Evolutionary conservation across 345 rosid species (phyloP), one percentile per base, ranked within the genome.

Genomic region (Ceriops zippeliana): DNA sequence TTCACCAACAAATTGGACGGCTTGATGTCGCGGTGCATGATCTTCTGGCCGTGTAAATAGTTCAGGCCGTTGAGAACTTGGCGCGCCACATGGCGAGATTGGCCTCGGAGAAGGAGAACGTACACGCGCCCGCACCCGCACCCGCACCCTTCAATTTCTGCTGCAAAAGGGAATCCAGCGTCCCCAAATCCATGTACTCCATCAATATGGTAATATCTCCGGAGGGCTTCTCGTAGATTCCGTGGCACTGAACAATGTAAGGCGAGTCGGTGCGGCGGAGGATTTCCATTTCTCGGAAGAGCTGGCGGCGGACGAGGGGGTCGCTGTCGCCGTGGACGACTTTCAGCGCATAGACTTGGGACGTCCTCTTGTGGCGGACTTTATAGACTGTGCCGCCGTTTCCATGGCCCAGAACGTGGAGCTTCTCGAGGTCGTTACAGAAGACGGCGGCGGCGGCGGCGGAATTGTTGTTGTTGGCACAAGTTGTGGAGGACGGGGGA

Each of bases 151-250:
- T 82, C 0, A 92, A 92, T 5, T 79, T 54, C 0, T 46, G 22
- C 2, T 72, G 63, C 17, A 82, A 73, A 4, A 90, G 72, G 0
- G 90, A 70, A 3, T 90, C 96, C 2, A 93, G 73, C 0, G 93
- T 83, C 5, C 97, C 98, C 0, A 75, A 68, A 61, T 90, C 97
- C 98, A 93, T 87, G 75, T 85, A 74, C 78, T 93, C 98, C 96
- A 93, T 83, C 0, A 90, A 62, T 31, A 90, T 85, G 61, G 80
- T 83, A 21, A 87, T 78, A 42, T 92, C 98, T 0, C 93, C 98
- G 6, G 77, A 78, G 0, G 91, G 88, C 38, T 83, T 86, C 58
- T 89, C 91, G 74, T 74, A 79, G 32, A 82, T 83, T 0, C 79
- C 92, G 73, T 84, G 81, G 81, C 89, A 88, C 47, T 73, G 79